Evolutionary conservation across 176 grass and related monocot species (phyloP), one percentile per base, ranked within the genome.

Genomic region (Puya raimondii): DNA sequence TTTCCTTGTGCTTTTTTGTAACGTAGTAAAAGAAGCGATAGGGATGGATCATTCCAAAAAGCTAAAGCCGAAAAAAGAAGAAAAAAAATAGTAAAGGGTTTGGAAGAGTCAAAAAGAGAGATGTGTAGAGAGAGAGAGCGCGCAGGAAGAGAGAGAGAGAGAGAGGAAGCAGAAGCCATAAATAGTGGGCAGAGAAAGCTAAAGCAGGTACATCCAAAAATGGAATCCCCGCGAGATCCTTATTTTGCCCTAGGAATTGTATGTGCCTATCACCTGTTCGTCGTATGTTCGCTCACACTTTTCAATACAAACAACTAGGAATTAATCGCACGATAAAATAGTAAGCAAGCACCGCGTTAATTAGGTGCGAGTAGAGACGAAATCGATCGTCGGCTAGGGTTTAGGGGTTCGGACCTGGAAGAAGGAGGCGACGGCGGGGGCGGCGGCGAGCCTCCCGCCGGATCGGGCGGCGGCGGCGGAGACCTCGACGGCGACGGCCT

Each of bases 361-460:
- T 56, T 56, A 14, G 52, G 52, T 16, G 12, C 11, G 16, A 14
- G 16, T 56, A 56, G 14, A 2, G n/a, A 42, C 33, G 33, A 42
- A 42, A 42, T 42, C 52, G 52, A 56, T n/a, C 52, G 7, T 56
- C 16, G 52, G 52, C 2, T 14, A 56, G 14, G 12, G 16, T 56
- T 61, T 18, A 22, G 21, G 21, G 16, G n/a, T 63, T 51, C 8
- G 63, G 15, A 79, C 76, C 76, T 79, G 76, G 76, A 79, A 64
- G 63, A 79, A 70, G 52, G 68, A 23, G 33, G 21, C 76, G 59
- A 79, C 64, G 42, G 56, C 67, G 23, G 76, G 76, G 9, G 56
- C 76, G 12, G 76, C 76, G 25, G 76, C 76, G 1, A 79, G 76
- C 47, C 76, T 79, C 27, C 76, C 76, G 15, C 64, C 76, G 47